Evolutionary conservation across 179 eudicot genomes (phyloP).

Genomic region (Beta macrorhiza): DNA sequence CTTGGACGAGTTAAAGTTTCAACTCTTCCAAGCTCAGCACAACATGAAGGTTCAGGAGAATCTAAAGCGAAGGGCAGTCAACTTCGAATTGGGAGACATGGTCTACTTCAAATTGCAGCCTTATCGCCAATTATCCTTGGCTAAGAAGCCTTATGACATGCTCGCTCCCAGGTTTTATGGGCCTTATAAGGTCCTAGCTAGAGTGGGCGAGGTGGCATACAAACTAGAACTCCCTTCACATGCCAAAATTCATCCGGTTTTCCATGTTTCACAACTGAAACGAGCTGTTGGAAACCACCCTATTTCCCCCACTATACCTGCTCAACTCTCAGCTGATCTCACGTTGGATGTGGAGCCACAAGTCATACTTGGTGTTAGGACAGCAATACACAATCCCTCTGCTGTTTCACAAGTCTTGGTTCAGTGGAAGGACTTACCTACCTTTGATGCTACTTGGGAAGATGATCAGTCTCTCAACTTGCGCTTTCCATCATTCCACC

Average conservation of each 20-base stretch:
- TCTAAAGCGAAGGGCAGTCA: neutral
- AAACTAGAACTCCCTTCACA: neutral
- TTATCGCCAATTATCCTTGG: neutral
- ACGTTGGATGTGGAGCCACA: neutral
- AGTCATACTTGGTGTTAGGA: too few relatives aligned
- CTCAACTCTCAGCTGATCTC: neutral
- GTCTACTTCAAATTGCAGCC: constrained; percentile 1
- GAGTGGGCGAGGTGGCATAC: neutral
- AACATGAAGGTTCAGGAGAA: neutral
- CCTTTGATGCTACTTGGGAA: too few relatives aligned
- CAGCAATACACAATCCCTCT: too few relatives aligned
- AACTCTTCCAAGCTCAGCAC: neutral
- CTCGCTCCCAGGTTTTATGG: neutral
- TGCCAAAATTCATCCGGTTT: neutral
- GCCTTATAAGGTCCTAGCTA: neutral
- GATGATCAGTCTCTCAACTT: too few relatives aligned
- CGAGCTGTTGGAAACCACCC: neutral
- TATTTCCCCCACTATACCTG: neutral
- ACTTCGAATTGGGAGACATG: neutral
- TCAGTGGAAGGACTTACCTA: too few relatives aligned
- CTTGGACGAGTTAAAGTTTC: neutral
- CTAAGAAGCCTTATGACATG: neutral
- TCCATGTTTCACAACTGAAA: neutral
- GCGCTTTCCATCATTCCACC: too few relatives aligned
- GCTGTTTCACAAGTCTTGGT: too few relatives aligned